Base-by-base conservation (phyloP, 1,139 yeast species). In the Lodderomyces theae region DNA sequence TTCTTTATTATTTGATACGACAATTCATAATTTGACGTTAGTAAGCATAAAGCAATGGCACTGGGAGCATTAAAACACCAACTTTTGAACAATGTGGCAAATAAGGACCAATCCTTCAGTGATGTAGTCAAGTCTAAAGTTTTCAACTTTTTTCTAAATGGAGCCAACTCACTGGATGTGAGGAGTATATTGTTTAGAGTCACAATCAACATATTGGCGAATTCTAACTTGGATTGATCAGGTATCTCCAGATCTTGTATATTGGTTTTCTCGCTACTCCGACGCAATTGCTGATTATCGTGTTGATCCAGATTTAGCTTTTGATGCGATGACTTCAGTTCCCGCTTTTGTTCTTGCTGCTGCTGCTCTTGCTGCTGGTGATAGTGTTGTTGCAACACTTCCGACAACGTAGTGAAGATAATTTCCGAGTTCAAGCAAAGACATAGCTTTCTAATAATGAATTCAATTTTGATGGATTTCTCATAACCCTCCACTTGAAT, bases 31-130 rank as follows among this genome's bases (percentile, higher is more conserved):
- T 89, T 88, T 41, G 92, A 92, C 0, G 97, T 86, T 22, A 92
- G 69, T 35, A 94, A 69, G 53, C 97, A 90, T 26, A 94, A 69
- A 0, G 96, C 82, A 34, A 94, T 69, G 0, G 92, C 88, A 19
- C 97, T 92, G 0, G 95, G 89, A 0, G 96, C 82, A 57, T 89
- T 90, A 50, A 86, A 86, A 52, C 96, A 83, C 98, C 98, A 94
- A 43, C 95, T 82, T 54, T 79, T 82, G 63, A 92, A 94, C 42
- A 94, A 69, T 0, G 83, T 72, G 13, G 86, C 76, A 60, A 94
- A 94, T 39, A 90, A 69, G 23, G 73, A 63, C 71, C 85, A 81
- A 43, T 89, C 96, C 37, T 82, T 86, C 6, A 64, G 45, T 42
- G 67, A 69, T 41, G 73, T n/a, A n/a, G n/a, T 70, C 3, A 64